Percentiles rank a stretch among this genome's conserved stretches.
Conservation (phyloP, 129 eudicot genomes). For the Lonicera japonica region DNA sequence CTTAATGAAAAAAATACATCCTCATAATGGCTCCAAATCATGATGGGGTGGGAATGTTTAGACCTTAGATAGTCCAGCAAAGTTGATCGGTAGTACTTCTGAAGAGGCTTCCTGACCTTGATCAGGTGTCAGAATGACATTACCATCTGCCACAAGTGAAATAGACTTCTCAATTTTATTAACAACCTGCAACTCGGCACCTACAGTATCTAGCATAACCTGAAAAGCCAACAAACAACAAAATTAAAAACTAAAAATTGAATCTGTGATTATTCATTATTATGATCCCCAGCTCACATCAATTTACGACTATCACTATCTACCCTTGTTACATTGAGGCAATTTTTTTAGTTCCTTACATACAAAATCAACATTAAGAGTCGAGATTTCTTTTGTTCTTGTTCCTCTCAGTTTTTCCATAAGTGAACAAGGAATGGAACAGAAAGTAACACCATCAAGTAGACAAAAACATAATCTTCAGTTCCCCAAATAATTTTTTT, state of each 20-base stretch:
- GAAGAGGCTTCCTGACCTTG: constrained; percentile 76
- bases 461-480: background rate
- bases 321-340: background rate
- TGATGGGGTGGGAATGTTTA: constrained; percentile 3
- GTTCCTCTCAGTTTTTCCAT: no score
- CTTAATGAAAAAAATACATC: no score
- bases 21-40: background rate
- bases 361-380: background rate
- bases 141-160: constrained; percentile 64
- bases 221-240: constrained; percentile 14
- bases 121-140: constrained; percentile 75
- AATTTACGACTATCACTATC: background rate
- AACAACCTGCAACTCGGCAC: constrained; percentile 80
- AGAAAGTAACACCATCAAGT: background rate
- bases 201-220: constrained; percentile 97
- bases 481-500: no score
- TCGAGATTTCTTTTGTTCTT: background rate
- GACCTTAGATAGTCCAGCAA: constrained; percentile 81
- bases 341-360: background rate
- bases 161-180: constrained; percentile 70
- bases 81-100: constrained; percentile 75
- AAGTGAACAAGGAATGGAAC: background rate
- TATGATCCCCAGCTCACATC: background rate
- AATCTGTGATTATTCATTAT: background rate
- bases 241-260: background rate